Evolutionary conservation across 2,329 filamentous ascomycete genomes (phyloP).

Genomic region (Penicillium sp.): DNA sequence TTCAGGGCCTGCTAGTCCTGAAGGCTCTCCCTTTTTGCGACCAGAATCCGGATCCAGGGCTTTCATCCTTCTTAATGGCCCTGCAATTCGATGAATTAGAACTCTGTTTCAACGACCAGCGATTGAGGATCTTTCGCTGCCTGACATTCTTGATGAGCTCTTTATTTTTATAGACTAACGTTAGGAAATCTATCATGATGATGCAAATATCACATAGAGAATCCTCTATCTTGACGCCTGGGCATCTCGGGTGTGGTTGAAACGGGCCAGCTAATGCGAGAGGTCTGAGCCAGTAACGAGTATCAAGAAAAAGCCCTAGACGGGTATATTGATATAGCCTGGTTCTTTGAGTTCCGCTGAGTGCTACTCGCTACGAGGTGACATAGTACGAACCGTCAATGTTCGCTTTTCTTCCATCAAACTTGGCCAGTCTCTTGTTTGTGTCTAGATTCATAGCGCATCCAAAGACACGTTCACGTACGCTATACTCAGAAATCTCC

Average conservation of each 20-base stretch:
- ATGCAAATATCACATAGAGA: not conserved
- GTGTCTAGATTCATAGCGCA: not conserved
- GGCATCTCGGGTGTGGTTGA: not conserved
- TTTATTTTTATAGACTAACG: not conserved
- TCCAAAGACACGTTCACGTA: no score
- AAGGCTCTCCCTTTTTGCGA: not conserved
- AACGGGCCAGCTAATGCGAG: not conserved
- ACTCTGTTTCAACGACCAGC: not conserved
- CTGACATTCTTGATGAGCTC: not conserved
- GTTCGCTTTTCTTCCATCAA: not conserved
- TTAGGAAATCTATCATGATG: no score
- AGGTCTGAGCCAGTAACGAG: not conserved
- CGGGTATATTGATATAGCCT: not conserved
- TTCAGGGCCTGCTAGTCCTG: not conserved
- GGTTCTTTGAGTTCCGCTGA: not conserved
- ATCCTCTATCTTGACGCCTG: not conserved
- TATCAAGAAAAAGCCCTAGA: not conserved
- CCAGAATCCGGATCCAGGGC: not conserved
- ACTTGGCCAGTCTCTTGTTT: not conserved
- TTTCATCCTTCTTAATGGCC: not conserved
- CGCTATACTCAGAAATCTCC: no score
- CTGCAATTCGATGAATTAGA: not conserved
- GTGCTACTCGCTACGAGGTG: not conserved
- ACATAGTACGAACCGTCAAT: no score
- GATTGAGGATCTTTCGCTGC: not conserved